Percentiles rank a stretch among this genome's conserved stretches.
Evolutionary conservation across 306 rosid species (phyloP).

Genomic region (Casuarina cunninghamiana): DNA sequence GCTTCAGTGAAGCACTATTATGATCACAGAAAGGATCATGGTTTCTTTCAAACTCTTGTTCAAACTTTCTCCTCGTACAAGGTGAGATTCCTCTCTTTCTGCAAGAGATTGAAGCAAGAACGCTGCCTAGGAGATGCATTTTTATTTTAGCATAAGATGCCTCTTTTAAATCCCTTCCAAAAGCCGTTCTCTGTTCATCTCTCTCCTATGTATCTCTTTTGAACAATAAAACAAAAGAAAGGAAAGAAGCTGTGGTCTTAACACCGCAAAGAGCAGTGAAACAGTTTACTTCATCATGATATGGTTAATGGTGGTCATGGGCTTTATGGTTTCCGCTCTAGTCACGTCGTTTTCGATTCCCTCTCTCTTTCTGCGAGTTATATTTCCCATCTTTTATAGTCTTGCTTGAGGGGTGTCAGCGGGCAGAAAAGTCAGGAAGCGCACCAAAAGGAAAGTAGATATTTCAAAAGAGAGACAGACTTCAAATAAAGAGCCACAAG

Average conservation of each 20-base stretch:
- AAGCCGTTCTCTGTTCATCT: conserved; percentile 15
- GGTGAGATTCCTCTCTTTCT: conserved; percentile 42
- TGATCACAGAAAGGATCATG: conserved; percentile 26
- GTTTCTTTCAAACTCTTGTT: conserved; percentile 39
- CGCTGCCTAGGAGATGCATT: conserved; percentile 10
- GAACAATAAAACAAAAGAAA: not conserved
- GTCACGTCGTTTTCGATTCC: conserved; percentile 84
- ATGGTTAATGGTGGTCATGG: conserved; percentile 37
- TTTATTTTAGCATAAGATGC: conserved; percentile 32
- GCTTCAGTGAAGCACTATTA: conserved; percentile 34
- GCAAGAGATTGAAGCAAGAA: conserved; percentile 24
- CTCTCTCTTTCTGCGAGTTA: conserved; percentile 33
- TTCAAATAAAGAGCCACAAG: conserved; percentile 25
- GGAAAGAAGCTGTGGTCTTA: conserved; percentile 19
- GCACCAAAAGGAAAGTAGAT: conserved; percentile 45
- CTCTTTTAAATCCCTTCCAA: conserved; percentile 33
- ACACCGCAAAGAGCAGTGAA: conserved; percentile 33
- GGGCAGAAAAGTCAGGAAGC: conserved; percentile 49
- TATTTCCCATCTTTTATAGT: conserved; percentile 72
- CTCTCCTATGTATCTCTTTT: conserved; percentile 11
- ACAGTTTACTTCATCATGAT: conserved; percentile 19
- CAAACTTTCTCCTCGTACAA: conserved; percentile 40
- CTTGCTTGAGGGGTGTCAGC: conserved; percentile 76
- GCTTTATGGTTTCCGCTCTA: conserved; percentile 73
- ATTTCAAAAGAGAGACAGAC: conserved; percentile 42